Percentiles rank a stretch among this genome's conserved stretches.
Conservation (phyloP, 305 asterid genomes). For the Fraxinus sp. region DNA sequence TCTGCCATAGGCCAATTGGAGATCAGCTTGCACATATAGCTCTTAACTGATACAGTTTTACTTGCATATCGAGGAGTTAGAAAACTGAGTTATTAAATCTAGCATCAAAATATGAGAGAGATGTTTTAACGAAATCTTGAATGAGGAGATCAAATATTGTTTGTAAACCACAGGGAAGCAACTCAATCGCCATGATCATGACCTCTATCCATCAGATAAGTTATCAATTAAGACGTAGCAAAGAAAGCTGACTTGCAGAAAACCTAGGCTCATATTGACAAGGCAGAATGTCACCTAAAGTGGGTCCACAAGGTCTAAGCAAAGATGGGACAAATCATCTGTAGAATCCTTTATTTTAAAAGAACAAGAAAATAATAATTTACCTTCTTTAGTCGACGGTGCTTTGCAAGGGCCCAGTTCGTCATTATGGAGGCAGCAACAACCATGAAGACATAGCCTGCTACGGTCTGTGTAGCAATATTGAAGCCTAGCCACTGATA, state of each 20-base stretch:
- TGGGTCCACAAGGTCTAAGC: not conserved
- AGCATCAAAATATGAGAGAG: not conserved
- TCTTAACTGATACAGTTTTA: not conserved
- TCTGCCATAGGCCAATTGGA: not conserved
- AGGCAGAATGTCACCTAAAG: not conserved
- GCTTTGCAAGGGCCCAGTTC: slow-evolving; percentile 95
- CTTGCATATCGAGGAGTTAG: not conserved
- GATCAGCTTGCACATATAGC: not conserved
- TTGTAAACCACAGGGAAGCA: not conserved
- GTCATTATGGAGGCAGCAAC: slow-evolving; percentile 97
- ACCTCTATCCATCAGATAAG: not conserved
- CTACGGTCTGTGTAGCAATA: slow-evolving; percentile 82
- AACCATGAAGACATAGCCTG: slow-evolving; percentile 83
- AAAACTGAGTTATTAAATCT: not conserved
- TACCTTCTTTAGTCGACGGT: slow-evolving; percentile 90
- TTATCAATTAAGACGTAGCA: not conserved
- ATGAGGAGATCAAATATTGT: not conserved
- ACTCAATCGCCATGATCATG: not conserved
- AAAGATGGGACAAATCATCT: not conserved
- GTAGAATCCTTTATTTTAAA: not conserved
- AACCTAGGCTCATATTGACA: not conserved
- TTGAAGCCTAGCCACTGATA: slow-evolving; percentile 99
- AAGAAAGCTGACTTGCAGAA: not conserved
- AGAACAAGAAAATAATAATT: not conserved
- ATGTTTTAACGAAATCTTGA: not conserved